Evolutionary conservation across 192 early-diverging fungal species (phyloP).

Genomic region (Mortierella alpina): DNA sequence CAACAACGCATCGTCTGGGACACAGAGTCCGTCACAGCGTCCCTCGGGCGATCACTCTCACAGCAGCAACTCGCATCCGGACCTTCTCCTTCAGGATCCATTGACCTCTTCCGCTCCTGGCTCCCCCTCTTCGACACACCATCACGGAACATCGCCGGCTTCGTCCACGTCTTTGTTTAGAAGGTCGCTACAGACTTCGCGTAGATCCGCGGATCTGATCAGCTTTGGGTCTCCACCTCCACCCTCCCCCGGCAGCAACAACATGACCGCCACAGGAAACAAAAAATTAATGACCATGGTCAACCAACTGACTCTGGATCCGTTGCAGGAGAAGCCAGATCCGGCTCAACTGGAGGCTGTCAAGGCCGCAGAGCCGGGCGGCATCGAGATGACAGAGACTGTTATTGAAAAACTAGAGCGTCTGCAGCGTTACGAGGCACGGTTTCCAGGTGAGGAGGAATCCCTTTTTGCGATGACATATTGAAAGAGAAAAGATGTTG

Average conservation of each 20-base stretch:
- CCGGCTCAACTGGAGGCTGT: conserved; percentile 36
- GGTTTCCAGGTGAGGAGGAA: conserved; percentile 43
- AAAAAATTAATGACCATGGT: conserved; percentile 28
- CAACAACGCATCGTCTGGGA: conserved; percentile 3
- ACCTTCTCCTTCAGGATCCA: conserved; percentile 21
- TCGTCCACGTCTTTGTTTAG: conserved; percentile 29
- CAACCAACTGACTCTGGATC: conserved; percentile 45
- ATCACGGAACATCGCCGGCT: neutral
- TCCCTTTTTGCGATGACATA: too few relatives aligned
- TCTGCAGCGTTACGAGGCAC: conserved; percentile 51
- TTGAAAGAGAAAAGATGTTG: neutral
- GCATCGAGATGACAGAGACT: conserved; percentile 38
- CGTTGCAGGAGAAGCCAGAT: conserved; percentile 46
- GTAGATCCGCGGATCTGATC: conserved; percentile 42
- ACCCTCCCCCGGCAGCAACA: neutral
- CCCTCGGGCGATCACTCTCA: conserved; percentile 11
- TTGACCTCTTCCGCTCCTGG: conserved; percentile 9
- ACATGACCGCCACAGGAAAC: conserved; percentile 1
- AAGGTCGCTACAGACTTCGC: conserved; percentile 31
- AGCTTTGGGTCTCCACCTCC: conserved; percentile 35
- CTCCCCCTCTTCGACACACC: neutral
- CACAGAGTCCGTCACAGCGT: conserved; percentile 14
- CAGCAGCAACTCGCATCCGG: neutral
- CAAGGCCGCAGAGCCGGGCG: conserved; percentile 46
- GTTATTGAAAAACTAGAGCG: conserved; percentile 48